Evolutionary conservation across 331 rosid genomes (phyloP).

Genomic region (Acacia pycnantha): DNA sequence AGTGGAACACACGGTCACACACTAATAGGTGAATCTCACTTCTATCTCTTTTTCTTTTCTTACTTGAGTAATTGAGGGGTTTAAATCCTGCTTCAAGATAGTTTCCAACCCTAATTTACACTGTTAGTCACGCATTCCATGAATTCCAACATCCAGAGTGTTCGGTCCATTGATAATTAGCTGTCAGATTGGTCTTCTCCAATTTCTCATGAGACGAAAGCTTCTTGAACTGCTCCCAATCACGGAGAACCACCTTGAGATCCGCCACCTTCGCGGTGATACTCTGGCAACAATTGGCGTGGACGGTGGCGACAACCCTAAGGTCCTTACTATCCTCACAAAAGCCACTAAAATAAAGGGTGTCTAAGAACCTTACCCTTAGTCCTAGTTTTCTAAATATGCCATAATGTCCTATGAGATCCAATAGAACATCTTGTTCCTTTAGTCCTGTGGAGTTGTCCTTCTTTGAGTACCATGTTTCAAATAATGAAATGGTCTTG

Average conservation of each 20-base stretch:
- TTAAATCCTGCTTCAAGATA: neutral
- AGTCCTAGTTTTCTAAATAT: conserved; percentile 39
- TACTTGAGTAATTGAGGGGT: no score
- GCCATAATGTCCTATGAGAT: conserved; percentile 42
- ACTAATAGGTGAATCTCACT: neutral
- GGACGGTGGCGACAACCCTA: conserved; percentile 50
- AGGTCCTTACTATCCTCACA: conserved; percentile 64
- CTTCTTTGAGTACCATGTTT: conserved; percentile 63
- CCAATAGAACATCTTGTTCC: conserved; percentile 73
- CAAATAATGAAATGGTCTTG: conserved; percentile 60
- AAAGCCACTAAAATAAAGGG: conserved; percentile 79
- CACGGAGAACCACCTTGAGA: conserved; percentile 41
- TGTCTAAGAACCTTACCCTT: conserved; percentile 64
- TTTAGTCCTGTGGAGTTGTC: conserved; percentile 54
- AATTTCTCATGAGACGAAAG: neutral
- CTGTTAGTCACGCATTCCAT: conserved; percentile 33
- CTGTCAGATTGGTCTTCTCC: conserved; percentile 14
- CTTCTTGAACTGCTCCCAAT: conserved; percentile 61
- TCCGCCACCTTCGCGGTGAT: conserved; percentile 62
- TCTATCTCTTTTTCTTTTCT: neutral
- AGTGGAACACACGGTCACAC: no score
- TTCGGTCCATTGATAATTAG: conserved; percentile 40
- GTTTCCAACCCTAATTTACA: neutral
- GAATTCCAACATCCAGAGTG: conserved; percentile 56
- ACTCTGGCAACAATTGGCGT: conserved; percentile 81